Percentiles rank a stretch among this genome's conserved stretches.
Evolutionary conservation across 768 basidiomycete genomes (phyloP).

Genomic region (Cystofilobasidium bisporidii): DNA sequence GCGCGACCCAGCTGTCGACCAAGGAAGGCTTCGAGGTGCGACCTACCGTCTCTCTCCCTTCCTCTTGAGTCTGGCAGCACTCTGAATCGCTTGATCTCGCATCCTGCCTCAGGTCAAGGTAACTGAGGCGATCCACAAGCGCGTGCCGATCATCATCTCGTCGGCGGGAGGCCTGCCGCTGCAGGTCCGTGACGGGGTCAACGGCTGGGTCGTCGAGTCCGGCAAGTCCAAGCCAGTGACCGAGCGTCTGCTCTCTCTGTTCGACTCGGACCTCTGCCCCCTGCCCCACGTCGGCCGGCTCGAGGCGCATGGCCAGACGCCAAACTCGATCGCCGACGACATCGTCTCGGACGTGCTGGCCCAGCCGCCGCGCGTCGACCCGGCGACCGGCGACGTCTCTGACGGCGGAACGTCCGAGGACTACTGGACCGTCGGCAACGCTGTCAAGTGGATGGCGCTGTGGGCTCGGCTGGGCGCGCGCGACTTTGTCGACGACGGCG

Average conservation of each 20-base stretch:
- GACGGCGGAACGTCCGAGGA: conserved; percentile 20
- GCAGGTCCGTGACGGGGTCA: conserved; percentile 77
- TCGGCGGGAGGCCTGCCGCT: conserved; percentile 89
- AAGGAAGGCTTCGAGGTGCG: conserved; percentile 96
- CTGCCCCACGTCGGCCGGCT: conserved; percentile 6
- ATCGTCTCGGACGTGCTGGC: conserved; percentile 15
- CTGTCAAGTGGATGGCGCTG: conserved; percentile 19
- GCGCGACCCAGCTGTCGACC: conserved; percentile 81
- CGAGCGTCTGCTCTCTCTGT: conserved; percentile 16
- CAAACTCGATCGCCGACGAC: conserved; percentile 20
- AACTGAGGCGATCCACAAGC: conserved; percentile 74
- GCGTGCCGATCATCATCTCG: conserved; percentile 73
- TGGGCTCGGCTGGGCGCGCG: conserved; percentile 1
- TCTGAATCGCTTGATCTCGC: no score
- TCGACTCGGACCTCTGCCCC: background rate
- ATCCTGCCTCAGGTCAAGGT: conserved; percentile 9
- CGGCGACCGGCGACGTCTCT: background rate
- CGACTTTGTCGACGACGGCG: conserved; percentile 5
- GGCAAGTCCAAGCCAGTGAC: conserved; percentile 62
- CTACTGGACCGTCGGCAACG: conserved; percentile 27
- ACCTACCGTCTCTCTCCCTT: no score
- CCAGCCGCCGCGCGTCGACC: conserved; percentile 15
- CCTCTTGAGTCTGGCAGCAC: background rate
- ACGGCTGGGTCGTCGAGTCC: conserved; percentile 70
- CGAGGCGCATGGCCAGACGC: background rate